Conservation (phyloP, 78 protist genomes). For the Monosiga brevicollis region DNA sequence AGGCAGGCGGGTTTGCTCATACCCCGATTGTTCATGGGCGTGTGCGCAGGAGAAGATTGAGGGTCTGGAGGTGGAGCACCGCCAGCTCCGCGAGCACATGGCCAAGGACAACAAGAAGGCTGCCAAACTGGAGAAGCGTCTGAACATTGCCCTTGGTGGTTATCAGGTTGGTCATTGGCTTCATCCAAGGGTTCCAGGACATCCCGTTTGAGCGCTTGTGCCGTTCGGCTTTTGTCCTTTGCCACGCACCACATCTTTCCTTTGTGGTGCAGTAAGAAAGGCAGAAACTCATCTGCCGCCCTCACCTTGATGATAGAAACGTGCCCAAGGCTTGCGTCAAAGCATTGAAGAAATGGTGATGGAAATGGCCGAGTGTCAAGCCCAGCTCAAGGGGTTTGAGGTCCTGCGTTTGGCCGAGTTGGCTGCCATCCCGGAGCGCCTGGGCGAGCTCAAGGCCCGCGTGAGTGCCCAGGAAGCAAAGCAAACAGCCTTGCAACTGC, state of each 20-base stretch:
- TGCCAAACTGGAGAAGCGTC: conserved; percentile 13
- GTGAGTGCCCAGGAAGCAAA: neutral
- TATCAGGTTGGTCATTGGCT: too few relatives aligned
- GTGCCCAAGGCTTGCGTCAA: neutral
- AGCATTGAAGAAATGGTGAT: neutral
- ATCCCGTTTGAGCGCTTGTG: too few relatives aligned
- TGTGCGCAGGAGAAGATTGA: conserved; percentile 1
- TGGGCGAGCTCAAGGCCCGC: neutral
- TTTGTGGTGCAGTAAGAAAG: too few relatives aligned
- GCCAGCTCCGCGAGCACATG: neutral
- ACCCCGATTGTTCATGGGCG: neutral
- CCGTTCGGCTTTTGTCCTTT: too few relatives aligned
- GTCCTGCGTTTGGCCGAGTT: neutral
- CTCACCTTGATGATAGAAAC: too few relatives aligned
- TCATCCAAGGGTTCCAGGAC: too few relatives aligned
- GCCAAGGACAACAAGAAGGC: conserved; percentile 4
- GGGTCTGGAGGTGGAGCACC: neutral
- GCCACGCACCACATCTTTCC: too few relatives aligned
- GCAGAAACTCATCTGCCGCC: too few relatives aligned
- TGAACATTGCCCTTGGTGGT: neutral
- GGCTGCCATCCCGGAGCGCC: neutral
- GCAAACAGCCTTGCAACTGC: neutral
- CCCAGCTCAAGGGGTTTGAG: neutral
- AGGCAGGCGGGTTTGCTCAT: neutral
- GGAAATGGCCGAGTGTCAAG: neutral